phyloP scores from a whole-genome alignment of 1,284 basidiomycete genomes.

The Somion occarium region DNA sequence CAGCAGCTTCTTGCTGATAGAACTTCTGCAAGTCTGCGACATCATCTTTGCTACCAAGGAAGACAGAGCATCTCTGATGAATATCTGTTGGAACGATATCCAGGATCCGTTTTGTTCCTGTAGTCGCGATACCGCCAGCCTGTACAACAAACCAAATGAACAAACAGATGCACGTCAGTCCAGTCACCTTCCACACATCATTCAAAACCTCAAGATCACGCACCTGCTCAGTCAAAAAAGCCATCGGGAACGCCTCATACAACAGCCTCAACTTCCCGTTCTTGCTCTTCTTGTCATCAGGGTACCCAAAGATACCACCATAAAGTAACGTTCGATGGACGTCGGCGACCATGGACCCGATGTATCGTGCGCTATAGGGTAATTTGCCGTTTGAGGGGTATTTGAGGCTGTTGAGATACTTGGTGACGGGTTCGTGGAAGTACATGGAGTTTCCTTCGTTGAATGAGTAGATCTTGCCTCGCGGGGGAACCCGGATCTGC shows the following conservation, averaged over 20 bases:
- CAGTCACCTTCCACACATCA: not conserved
- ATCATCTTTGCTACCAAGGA: slow-evolving; percentile 93
- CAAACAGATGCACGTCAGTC: not conserved
- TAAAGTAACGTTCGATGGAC: slow-evolving; percentile 96
- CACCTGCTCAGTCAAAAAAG: slow-evolving; percentile 91
- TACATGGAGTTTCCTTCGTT: slow-evolving; percentile 98
- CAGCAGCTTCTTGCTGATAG: slow-evolving; percentile 42
- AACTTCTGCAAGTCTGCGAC: slow-evolving; percentile 87
- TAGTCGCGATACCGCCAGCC: slow-evolving; percentile 96
- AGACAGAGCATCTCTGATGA: slow-evolving; percentile 92
- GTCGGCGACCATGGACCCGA: slow-evolving; percentile 99
- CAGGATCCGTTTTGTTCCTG: slow-evolving; percentile 87
- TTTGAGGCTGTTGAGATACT: slow-evolving; percentile 96
- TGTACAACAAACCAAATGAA: slow-evolving; percentile 26
- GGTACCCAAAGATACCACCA: slow-evolving; percentile 99
- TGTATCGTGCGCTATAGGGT: slow-evolving; percentile 93
- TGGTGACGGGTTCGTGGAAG: slow-evolving; percentile 83
- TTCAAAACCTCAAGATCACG: slow-evolving; percentile 18
- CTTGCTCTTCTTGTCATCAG: slow-evolving; percentile 97
- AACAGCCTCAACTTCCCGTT: slow-evolving; percentile 91
- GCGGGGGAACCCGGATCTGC: slow-evolving; percentile 86
- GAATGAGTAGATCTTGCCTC: slow-evolving; percentile 99
- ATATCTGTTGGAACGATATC: slow-evolving; percentile 89
- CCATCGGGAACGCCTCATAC: slow-evolving; percentile 99
- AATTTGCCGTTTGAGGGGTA: slow-evolving; percentile 71